Base-by-base conservation (phyloP, 2,329 filamentous ascomycete species). In the Penicillium polonicum region DNA sequence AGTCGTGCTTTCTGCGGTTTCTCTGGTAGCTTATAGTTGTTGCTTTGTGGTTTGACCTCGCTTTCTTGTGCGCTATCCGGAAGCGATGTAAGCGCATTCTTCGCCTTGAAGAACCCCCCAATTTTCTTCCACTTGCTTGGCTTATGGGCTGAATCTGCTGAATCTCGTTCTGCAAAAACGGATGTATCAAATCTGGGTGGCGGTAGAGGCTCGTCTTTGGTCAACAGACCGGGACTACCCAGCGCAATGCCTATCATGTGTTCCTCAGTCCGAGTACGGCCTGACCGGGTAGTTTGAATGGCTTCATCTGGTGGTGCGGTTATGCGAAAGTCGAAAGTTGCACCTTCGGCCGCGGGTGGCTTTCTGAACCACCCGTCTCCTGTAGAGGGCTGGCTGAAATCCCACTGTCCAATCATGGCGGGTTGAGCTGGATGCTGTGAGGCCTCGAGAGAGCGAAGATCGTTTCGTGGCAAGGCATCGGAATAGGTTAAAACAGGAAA, bases 161-260 rank as follows among this genome's bases (percentile, higher is more conserved):
- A 17, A 23, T 57, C 39, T 53, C 55, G 36, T 62, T 21, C 27
- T 61, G 57, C 27, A 41, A 60, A 60, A 2, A 64, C 58, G 0
- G 55, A 44, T 5, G 57, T 55, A 46, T 63, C 56, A 35, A 63
- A 64, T 23, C 63, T 55, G 5, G 61, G 62, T 3, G 59, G 58
- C 7, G 67, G 62, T 6, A 67, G 41, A 45, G 55, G 35, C 33
- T 55, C 58, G 12, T 64, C 61, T 29, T 64, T 41, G n/a, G 67
- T 60, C 5, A 69, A 31, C 62, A 72, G 64, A 15, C 80, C 76
- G 25, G 89, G 89, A 67, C 88, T 91, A 33, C 88, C 89, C 55
- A 91, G 75, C 1, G 89, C 89, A 81, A 92, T 87, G 10, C 89
- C 89, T 60, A 92, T 91, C 64, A 78, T 80, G 60, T 78, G 75